Evolutionary conservation across 1,139 yeast genomes (phyloP).

Genomic region (Hemisphaericaspora xylofermentans): DNA sequence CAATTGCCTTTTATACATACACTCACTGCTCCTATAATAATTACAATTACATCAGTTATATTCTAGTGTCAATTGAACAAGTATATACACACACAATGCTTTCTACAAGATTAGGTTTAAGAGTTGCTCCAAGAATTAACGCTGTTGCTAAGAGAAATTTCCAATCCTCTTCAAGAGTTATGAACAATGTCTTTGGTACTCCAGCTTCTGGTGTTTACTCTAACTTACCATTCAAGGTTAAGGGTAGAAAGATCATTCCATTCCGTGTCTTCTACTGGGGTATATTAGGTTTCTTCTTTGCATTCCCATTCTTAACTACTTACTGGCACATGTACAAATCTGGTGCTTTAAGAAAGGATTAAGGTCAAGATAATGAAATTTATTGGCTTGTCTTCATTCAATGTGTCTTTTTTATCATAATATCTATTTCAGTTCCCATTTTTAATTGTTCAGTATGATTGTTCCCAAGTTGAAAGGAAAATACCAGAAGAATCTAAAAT

Average conservation of each 20-base stretch:
- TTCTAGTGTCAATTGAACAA: constrained; percentile 1
- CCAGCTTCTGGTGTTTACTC: constrained; percentile 83
- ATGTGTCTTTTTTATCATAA: neutral
- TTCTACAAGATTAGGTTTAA: constrained; percentile 28
- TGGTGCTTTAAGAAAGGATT: constrained; percentile 46
- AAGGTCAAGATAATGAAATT: too few relatives aligned
- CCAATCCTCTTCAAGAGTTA: constrained; percentile 35
- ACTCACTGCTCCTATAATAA: neutral
- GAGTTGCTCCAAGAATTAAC: constrained; percentile 27
- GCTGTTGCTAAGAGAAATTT: constrained; percentile 33
- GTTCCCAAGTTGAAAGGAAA: neutral
- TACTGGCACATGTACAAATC: constrained; percentile 75
- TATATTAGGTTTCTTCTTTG: constrained; percentile 59
- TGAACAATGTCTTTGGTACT: constrained; percentile 38
- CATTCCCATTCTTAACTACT: constrained; percentile 67
- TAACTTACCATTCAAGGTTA: constrained; percentile 91
- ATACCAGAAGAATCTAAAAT: neutral
- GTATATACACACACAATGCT: constrained; percentile 10
- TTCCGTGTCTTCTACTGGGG: constrained; percentile 79
- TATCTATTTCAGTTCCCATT: neutral
- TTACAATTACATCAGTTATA: neutral
- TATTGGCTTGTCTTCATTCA: neutral
- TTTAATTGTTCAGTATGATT: neutral
- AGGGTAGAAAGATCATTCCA: constrained; percentile 81
- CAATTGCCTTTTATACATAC: too few relatives aligned